A percentile compares a stretch with the other conserved stretches of the same genome.
These are phyloP conservation scores for Annulohypoxylon moriforme DNA, from an alignment of 495 filamentous ascomycete genomes.

Conservation along the genomic window DNA sequence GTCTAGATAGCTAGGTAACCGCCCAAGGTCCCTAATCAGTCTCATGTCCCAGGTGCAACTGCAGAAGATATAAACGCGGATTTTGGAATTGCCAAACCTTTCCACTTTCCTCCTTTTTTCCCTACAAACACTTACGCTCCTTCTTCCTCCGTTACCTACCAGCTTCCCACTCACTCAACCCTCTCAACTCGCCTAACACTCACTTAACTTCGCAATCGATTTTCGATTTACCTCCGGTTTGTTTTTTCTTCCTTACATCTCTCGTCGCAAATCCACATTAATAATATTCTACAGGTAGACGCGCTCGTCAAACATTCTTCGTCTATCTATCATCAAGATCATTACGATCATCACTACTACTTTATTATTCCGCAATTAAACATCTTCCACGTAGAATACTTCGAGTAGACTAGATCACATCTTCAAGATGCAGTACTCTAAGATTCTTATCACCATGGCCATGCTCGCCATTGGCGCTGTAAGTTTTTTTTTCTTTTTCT, in stretches of 20 bases:
- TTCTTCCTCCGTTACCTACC: slow-evolving; percentile 22
- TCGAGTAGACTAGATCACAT: slow-evolving; percentile 14
- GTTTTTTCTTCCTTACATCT: slow-evolving; percentile 8
- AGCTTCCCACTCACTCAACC: slow-evolving; percentile 20
- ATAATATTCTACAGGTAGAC: slow-evolving; percentile 5
- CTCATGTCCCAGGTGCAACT: background rate
- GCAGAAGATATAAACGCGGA: slow-evolving; percentile 35
- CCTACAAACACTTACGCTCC: slow-evolving; percentile 19
- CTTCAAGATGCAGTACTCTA: slow-evolving; percentile 53
- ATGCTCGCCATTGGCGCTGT: slow-evolving; percentile 56
- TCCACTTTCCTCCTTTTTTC: slow-evolving; percentile 15
- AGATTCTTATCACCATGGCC: slow-evolving; percentile 45
- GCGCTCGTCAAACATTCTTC: slow-evolving; percentile 35
- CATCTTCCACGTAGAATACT: slow-evolving; percentile 27
- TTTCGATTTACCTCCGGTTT: background rate
- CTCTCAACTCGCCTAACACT: background rate
- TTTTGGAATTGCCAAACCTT: slow-evolving; percentile 17
- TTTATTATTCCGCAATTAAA: background rate
- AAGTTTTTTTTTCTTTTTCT: slow-evolving; percentile 40
- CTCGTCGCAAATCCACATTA: background rate
- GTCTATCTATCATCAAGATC: slow-evolving; percentile 24
- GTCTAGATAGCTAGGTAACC: slow-evolving; percentile 15
- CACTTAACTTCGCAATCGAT: slow-evolving; percentile 36
- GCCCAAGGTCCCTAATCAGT: slow-evolving; percentile 18
- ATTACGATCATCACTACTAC: slow-evolving; percentile 23